These are phyloP conservation scores for Dothiorella sarmentorum DNA, from an alignment of 2,329 filamentous ascomycete genomes.

Conservation along the genomic window DNA sequence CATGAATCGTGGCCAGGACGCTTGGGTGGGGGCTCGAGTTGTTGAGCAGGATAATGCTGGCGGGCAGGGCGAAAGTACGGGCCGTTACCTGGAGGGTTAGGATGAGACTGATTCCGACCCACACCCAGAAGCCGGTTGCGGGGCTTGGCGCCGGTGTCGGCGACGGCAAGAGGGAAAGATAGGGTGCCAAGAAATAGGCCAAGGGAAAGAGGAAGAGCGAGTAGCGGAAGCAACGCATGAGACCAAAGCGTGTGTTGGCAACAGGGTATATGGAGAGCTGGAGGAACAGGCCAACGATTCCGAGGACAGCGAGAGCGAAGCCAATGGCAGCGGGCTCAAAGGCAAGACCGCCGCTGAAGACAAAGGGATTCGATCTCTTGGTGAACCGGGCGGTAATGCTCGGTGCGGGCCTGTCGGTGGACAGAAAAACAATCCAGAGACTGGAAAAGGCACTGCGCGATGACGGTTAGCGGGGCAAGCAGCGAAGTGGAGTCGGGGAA, in stretches of 20 bases:
- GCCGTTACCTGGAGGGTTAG: constrained; percentile 68
- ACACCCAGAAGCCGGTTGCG: constrained; percentile 55
- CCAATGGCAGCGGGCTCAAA: constrained; percentile 68
- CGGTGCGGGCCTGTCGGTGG: constrained; percentile 57
- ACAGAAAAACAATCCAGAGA: constrained; percentile 73
- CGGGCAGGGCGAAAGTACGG: constrained; percentile 64
- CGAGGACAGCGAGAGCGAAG: constrained; percentile 73
- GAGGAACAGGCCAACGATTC: constrained; percentile 69
- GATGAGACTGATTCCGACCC: constrained; percentile 62
- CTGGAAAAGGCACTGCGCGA: constrained; percentile 62
- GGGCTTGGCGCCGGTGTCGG: constrained; percentile 46
- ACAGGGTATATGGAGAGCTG: constrained; percentile 69
- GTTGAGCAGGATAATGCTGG: constrained; percentile 56
- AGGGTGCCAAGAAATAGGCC: constrained; percentile 67
- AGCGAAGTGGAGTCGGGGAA: neutral
- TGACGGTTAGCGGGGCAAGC: neutral
- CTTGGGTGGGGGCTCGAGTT: constrained; percentile 55
- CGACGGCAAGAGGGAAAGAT: constrained; percentile 65
- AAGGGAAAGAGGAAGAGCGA: constrained; percentile 68
- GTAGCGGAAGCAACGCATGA: constrained; percentile 63
- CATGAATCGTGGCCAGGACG: constrained; percentile 58
- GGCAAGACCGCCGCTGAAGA: constrained; percentile 71
- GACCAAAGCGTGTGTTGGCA: constrained; percentile 64
- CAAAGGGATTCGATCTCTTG: constrained; percentile 37
- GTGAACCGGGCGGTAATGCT: constrained; percentile 25